Conservation (phyloP, 2,329 filamentous ascomycete species). For the Myriosclerotinia scirpicola region DNA sequence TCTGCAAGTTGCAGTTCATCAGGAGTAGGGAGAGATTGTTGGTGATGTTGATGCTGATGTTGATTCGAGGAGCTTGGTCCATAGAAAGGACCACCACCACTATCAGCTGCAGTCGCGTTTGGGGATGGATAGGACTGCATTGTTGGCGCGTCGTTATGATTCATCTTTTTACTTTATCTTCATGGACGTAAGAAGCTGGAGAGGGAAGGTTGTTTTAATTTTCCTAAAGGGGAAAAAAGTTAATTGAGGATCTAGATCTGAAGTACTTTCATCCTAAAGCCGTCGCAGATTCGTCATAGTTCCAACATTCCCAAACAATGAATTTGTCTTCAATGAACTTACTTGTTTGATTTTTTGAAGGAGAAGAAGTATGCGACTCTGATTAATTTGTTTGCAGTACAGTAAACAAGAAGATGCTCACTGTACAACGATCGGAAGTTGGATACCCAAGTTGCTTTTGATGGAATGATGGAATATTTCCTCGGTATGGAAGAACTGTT, state of each 20-base stretch:
- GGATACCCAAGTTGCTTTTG: background rate
- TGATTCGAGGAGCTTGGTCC: constrained; percentile 30
- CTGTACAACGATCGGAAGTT: constrained; percentile 19
- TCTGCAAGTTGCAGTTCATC: constrained; percentile 42
- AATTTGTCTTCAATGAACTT: constrained; percentile 35
- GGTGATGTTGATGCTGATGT: constrained; percentile 34
- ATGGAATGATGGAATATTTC: constrained; percentile 13
- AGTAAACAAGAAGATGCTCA: constrained; percentile 12
- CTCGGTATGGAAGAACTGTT: constrained; percentile 26
- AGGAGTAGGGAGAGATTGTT: constrained; percentile 37
- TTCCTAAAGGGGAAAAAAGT: constrained; percentile 27
- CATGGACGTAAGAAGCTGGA: constrained; percentile 29
- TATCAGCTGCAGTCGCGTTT: constrained; percentile 35
- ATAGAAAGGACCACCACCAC: constrained; percentile 38
- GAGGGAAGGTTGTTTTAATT: constrained; percentile 23
- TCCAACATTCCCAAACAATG: constrained; percentile 25
- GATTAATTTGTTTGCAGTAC: constrained; percentile 17
- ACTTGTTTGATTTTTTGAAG: constrained; percentile 25
- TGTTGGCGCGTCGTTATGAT: constrained; percentile 34
- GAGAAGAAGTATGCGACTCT: constrained; percentile 28
- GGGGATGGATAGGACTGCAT: constrained; percentile 41
- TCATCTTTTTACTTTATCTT: constrained; percentile 27
- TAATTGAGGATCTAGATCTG: constrained; percentile 30
- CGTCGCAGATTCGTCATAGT: constrained; percentile 20
- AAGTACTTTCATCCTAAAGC: constrained; percentile 10